A percentile compares a stretch with the other conserved stretches of the same genome.
These are phyloP conservation scores for Nectriaceae sp. DNA, from an alignment of 2,329 filamentous ascomycete species.

Conservation along the genomic window DNA sequence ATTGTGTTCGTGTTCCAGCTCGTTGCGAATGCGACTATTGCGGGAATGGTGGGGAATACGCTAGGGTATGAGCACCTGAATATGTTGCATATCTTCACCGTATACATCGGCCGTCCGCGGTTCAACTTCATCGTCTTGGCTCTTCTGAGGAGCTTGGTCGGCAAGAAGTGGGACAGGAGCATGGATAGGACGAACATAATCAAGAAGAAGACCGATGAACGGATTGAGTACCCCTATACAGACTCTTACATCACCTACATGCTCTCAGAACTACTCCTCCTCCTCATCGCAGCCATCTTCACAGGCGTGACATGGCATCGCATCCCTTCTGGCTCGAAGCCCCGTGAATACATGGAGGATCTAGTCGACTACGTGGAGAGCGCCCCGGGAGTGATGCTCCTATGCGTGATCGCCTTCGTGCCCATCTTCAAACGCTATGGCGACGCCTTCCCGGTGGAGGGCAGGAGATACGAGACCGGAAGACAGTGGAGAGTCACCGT, in stretches of 20 bases:
- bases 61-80: constrained; percentile 21
- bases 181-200: constrained; percentile 23
- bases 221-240: constrained; percentile 26
- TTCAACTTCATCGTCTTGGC: constrained; percentile 20
- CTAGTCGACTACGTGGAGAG: constrained; percentile 22
- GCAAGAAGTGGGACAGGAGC: constrained; percentile 6
- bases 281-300: constrained; percentile 23
- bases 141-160: constrained; percentile 21
- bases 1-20: constrained; percentile 19
- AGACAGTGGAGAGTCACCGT: constrained; percentile 22
- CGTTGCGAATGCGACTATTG: constrained; percentile 18
- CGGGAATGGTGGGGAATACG: constrained; percentile 21
- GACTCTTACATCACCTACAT: constrained; percentile 22
- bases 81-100: constrained; percentile 25
- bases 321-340: constrained; percentile 9
- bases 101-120: constrained; percentile 22
- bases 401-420: constrained; percentile 20
- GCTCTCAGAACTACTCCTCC: constrained; percentile 18
- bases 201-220: constrained; percentile 14
- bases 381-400: constrained; percentile 18
- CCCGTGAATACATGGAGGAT: constrained; percentile 17
- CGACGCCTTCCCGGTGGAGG: constrained; percentile 23
- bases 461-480: constrained; percentile 19
- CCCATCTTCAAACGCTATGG: constrained; percentile 25
- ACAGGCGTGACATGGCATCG: constrained; percentile 27